Conservation (phyloP, 2,329 filamentous ascomycete genomes). For the Claviceps monticola region DNA sequence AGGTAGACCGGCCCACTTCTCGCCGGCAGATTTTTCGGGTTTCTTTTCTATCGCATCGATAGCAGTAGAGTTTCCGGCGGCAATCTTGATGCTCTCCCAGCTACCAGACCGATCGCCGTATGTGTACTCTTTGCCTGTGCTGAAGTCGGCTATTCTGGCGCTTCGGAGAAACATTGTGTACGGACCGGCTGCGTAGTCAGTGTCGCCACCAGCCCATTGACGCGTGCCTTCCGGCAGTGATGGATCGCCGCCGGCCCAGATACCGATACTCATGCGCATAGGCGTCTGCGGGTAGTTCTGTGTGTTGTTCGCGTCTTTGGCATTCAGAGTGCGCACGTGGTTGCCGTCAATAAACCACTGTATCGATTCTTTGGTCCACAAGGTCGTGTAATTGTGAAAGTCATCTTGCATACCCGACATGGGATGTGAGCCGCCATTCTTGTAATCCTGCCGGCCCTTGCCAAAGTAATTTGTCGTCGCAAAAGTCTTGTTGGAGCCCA, state of each 20-base stretch:
- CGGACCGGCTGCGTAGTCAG: slow-evolving; percentile 50
- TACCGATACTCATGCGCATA: slow-evolving; percentile 54
- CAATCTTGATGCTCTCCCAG: slow-evolving; percentile 49
- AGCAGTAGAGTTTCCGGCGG: slow-evolving; percentile 42
- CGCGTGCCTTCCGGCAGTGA: slow-evolving; percentile 41
- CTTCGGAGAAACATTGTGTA: slow-evolving; percentile 64
- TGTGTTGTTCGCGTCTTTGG: slow-evolving; percentile 46
- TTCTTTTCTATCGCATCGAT: slow-evolving; percentile 26
- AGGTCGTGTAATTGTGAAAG: slow-evolving; percentile 63
- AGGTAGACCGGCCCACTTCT: slow-evolving; percentile 42
- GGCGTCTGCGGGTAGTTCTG: slow-evolving; percentile 63
- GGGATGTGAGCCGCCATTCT: slow-evolving; percentile 47
- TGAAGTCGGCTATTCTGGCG: slow-evolving; percentile 40
- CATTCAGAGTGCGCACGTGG: slow-evolving; percentile 48
- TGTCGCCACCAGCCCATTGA: slow-evolving; percentile 56
- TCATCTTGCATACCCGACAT: slow-evolving; percentile 41
- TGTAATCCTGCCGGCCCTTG: slow-evolving; percentile 52
- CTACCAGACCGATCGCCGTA: slow-evolving; percentile 48
- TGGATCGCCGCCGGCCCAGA: slow-evolving; percentile 50
- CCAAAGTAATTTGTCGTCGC: slow-evolving; percentile 69
- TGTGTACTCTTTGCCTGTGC: slow-evolving; percentile 49
- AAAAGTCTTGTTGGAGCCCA: slow-evolving; percentile 49
- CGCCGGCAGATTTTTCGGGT: slow-evolving; percentile 28
- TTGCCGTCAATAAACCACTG: slow-evolving; percentile 58
- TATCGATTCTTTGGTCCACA: slow-evolving; percentile 55